Base-by-base conservation (phyloP, 2,329 filamentous ascomycete species). In the Simplicillium sp. region DNA sequence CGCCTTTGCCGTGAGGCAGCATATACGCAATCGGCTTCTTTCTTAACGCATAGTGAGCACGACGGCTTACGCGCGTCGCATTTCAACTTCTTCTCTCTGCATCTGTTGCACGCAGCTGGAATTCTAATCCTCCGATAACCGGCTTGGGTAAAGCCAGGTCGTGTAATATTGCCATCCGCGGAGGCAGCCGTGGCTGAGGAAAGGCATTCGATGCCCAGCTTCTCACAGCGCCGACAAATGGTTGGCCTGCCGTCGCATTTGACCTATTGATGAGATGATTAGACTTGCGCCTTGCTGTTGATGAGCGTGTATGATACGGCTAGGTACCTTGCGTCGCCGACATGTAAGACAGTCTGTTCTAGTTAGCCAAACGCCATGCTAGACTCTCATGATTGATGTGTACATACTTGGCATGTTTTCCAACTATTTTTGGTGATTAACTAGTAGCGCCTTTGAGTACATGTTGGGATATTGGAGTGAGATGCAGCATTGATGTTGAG, bases 71-170 rank as follows among this genome's bases (percentile, higher is more conserved):
- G 15, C 17, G 35, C 35, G 13, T 37, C 35, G 35, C 35, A 37
- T 37, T 37, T 37, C 8, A 37, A 25, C 35, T 37, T 37, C 35
- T 37, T 37, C 17, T 37, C 18, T 13, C 35, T 37, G 35, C 35
- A 37, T n/a, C 14, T 20, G 20, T 37, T 20, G 13, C 35, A 37
- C 17, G 35, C 35, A 4, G 35, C 18, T 20, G 35, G 28, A 17
- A n/a, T 37, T 13, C 35, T 17, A 12, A 37, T 13, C 13, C 35
- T 11, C 11, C 35, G 35, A 20, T 20, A 20, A n/a, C 35, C 35
- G 18, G 35, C 35, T n/a, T 37, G 35, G 35, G 35, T 37, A 14
- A 37, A 37, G 35, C 11, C n/a, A n/a, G 15, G 17, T 7, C 18
- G 20, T n/a, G 17, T 17, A 13, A 7, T 17, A 37, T 15, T 18